These are phyloP conservation scores for Vaccinium vitisidaea DNA, from an alignment of 148 eudicot species.

Conservation along the genomic window DNA sequence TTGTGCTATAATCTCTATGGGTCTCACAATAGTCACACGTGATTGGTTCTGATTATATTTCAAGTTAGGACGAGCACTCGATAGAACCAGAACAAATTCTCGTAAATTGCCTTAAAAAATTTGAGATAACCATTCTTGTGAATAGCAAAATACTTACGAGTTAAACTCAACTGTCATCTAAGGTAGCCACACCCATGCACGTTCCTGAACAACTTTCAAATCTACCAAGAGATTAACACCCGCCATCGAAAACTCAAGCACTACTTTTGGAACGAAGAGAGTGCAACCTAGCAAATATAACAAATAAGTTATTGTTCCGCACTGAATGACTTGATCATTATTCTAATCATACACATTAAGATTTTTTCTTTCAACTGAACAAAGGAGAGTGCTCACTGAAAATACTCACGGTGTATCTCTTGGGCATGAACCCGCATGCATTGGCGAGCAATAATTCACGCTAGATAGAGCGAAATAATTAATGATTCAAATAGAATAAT, in stretches of 20 bases:
- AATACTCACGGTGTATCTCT: not conserved
- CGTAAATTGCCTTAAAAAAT: not conserved
- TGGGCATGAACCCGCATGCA: not conserved
- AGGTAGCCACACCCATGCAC: too few species aligned
- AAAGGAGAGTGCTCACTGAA: too few species aligned
- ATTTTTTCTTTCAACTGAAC: too few species aligned
- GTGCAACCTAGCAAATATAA: not conserved
- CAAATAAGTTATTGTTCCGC: not conserved
- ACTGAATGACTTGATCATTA: not conserved
- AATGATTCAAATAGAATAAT: not conserved
- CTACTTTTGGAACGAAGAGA: not conserved
- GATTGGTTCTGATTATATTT: not conserved
- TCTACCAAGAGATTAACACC: not conserved
- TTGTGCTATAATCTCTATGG: not conserved
- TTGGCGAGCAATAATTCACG: not conserved
- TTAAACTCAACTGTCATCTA: too few species aligned
- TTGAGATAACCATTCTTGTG: not conserved
- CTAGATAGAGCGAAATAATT: not conserved
- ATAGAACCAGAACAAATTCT: too few species aligned
- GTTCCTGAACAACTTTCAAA: not conserved
- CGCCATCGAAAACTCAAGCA: too few species aligned
- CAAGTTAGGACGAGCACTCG: not conserved
- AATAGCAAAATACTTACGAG: too few species aligned
- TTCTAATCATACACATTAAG: not conserved
- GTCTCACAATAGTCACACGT: not conserved